Percentiles rank a stretch among this genome's conserved stretches.
These are phyloP conservation scores for Oldenlandia corymbosa DNA, from an alignment of 257 asterid species.

Conservation along the genomic window DNA sequence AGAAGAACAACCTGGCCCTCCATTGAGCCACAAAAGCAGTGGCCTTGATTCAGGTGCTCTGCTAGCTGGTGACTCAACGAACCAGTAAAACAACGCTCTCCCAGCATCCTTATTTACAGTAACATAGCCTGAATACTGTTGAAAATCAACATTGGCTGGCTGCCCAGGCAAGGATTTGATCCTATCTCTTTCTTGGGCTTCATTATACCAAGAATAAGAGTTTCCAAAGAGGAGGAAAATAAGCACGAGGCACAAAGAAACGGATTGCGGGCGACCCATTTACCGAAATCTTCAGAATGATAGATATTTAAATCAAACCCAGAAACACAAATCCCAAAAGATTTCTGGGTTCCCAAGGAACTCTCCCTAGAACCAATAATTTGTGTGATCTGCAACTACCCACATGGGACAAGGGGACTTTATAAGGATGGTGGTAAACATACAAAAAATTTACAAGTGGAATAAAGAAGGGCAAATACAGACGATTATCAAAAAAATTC, in stretches of 20 bases:
- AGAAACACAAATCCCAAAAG: conserved; percentile 26
- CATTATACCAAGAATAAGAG: conserved; percentile 37
- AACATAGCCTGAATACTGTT: conserved; percentile 78
- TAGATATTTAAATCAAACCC: conserved; percentile 4
- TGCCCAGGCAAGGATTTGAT: conserved; percentile 77
- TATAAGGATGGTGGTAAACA: background rate
- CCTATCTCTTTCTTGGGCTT: conserved; percentile 74
- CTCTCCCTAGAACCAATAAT: conserved; percentile 11
- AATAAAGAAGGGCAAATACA: background rate
- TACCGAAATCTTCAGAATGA: background rate
- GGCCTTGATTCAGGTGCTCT: conserved; percentile 70
- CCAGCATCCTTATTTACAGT: conserved; percentile 71
- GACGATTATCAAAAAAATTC: background rate
- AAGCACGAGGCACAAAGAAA: conserved; percentile 3
- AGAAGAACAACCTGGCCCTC: conserved; percentile 99
- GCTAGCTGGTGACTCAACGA: conserved; percentile 59
- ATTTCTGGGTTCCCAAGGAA: conserved; percentile 21
- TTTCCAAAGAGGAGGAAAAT: conserved; percentile 32
- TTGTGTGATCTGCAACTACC: conserved; percentile 5
- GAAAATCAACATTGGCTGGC: conserved; percentile 62
- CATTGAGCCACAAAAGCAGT: conserved; percentile 92
- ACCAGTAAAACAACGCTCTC: conserved; percentile 92
- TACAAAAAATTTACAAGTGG: background rate
- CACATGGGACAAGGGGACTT: background rate
- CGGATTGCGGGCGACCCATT: conserved; percentile 16